Evolutionary conservation across 2,329 filamentous ascomycete genomes (phyloP).

Genomic region (Ascosphaera acerosa): DNA sequence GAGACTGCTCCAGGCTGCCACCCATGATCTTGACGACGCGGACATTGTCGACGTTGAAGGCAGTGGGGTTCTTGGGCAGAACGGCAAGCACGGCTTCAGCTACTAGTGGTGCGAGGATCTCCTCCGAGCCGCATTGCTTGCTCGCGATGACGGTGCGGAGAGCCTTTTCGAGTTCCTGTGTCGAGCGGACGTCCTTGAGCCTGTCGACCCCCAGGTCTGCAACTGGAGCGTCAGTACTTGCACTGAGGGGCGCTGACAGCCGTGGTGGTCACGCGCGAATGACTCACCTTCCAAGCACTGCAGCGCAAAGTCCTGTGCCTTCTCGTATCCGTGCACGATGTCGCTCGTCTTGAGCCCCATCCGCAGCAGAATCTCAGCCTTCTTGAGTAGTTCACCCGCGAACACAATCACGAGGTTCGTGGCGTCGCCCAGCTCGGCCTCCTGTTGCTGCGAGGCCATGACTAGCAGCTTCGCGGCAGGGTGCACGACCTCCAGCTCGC

Average conservation of each 20-base stretch:
- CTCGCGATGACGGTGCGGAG: conserved; percentile 86
- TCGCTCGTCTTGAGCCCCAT: conserved; percentile 98
- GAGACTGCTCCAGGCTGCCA: conserved; percentile 77
- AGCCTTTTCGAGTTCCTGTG: conserved; percentile 75
- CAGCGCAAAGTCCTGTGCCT: conserved; percentile 70
- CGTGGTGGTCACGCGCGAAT: background rate
- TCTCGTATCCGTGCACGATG: conserved; percentile 87
- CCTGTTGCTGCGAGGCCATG: conserved; percentile 86
- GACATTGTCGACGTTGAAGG: conserved; percentile 98
- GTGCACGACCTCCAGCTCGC: conserved; percentile 97
- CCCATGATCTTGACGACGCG: conserved; percentile 99
- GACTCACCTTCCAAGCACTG: conserved; percentile 46
- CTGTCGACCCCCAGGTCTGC: conserved; percentile 68
- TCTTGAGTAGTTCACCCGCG: conserved; percentile 80
- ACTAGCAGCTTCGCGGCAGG: conserved; percentile 99
- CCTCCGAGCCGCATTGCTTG: conserved; percentile 88
- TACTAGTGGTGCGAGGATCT: conserved; percentile 63
- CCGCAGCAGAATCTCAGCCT: conserved; percentile 85
- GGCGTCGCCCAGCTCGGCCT: conserved; percentile 94
- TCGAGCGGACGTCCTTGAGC: conserved; percentile 57
- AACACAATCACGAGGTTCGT: conserved; percentile 97
- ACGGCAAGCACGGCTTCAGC: conserved; percentile 66
- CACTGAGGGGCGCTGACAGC: no score
- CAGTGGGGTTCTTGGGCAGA: conserved; percentile 76
- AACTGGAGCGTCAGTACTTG: no score